phyloP scores from a whole-genome alignment of 2,329 filamentous ascomycete species.

The Fusarium odoratissimum region DNA sequence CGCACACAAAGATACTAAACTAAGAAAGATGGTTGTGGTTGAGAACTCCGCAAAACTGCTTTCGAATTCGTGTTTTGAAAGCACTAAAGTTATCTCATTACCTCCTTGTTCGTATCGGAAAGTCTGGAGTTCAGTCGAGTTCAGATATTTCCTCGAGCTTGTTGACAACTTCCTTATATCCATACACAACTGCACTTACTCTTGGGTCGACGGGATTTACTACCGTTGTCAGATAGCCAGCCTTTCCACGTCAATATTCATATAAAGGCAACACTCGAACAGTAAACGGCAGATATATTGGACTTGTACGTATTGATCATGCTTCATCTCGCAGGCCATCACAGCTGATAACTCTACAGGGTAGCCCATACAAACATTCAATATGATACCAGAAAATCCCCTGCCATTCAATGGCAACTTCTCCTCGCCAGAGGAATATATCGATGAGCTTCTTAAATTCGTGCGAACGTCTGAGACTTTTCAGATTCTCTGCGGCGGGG shows the following conservation, averaged over 20 bases:
- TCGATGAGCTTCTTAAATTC: conserved; percentile 82
- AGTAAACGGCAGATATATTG: not conserved
- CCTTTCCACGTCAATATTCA: too few species aligned
- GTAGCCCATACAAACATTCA: conserved; percentile 25
- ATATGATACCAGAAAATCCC: conserved; percentile 62
- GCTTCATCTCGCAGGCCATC: not conserved
- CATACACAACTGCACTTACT: not conserved
- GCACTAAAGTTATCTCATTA: too few species aligned
- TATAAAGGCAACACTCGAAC: not conserved
- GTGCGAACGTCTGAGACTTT: conserved; percentile 79
- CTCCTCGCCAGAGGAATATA: conserved; percentile 77
- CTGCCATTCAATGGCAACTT: conserved; percentile 81
- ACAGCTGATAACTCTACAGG: conserved; percentile 29
- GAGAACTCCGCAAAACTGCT: conserved; percentile 7
- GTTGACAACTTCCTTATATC: not conserved
- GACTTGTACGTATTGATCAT: not conserved
- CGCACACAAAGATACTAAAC: conserved; percentile 35
- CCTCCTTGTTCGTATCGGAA: not conserved
- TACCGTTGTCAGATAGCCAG: too few species aligned
- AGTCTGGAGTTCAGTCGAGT: not conserved
- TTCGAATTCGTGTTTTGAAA: not conserved
- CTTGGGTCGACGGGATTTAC: not conserved
- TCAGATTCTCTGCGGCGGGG: conserved; percentile 92
- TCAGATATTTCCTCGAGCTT: not conserved
- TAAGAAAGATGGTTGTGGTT: conserved; percentile 32